phyloP scores from a whole-genome alignment of 768 basidiomycete genomes.

The Amanita rubescens region DNA sequence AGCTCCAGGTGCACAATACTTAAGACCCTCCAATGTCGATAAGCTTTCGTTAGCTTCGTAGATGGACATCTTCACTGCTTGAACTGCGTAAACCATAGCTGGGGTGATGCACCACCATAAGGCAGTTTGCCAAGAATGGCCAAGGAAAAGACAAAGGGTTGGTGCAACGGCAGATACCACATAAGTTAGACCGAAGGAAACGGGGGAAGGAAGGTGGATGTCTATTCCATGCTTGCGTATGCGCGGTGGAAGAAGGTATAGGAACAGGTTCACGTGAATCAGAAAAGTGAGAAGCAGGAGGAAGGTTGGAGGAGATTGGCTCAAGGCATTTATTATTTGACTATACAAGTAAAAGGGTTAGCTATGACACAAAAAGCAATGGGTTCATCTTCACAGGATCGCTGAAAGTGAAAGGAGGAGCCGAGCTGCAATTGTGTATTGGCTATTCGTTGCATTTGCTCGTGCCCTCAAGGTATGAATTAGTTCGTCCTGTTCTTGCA shows the following conservation, averaged over 20 bases:
- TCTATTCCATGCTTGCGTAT: not conserved
- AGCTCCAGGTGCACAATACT: conserved; percentile 49
- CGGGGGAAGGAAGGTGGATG: conserved; percentile 19
- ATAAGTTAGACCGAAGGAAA: conserved; percentile 22
- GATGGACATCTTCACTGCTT: conserved; percentile 39
- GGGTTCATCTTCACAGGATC: conserved; percentile 31
- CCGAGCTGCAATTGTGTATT: conserved; percentile 33
- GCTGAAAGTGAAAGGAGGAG: conserved; percentile 36
- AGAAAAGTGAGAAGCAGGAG: not conserved
- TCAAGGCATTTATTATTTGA: conserved; percentile 26
- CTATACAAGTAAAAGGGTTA: conserved; percentile 10
- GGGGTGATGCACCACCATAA: conserved; percentile 46
- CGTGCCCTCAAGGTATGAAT: conserved; percentile 41
- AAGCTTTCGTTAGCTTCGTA: conserved; percentile 39
- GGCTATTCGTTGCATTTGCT: conserved; percentile 34
- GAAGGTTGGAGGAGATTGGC: conserved; percentile 15
- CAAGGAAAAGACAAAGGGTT: conserved; percentile 38
- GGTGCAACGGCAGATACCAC: conserved; percentile 40
- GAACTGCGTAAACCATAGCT: conserved; percentile 35
- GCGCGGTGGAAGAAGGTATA: conserved; percentile 3
- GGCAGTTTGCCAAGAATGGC: conserved; percentile 44
- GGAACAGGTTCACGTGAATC: conserved; percentile 3
- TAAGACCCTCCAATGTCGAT: conserved; percentile 42
- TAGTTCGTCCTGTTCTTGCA: conserved; percentile 53
- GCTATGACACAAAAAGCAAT: not conserved